These are phyloP conservation scores for Petrea volubilis DNA, from an alignment of 257 asterid genomes.

Conservation along the genomic window DNA sequence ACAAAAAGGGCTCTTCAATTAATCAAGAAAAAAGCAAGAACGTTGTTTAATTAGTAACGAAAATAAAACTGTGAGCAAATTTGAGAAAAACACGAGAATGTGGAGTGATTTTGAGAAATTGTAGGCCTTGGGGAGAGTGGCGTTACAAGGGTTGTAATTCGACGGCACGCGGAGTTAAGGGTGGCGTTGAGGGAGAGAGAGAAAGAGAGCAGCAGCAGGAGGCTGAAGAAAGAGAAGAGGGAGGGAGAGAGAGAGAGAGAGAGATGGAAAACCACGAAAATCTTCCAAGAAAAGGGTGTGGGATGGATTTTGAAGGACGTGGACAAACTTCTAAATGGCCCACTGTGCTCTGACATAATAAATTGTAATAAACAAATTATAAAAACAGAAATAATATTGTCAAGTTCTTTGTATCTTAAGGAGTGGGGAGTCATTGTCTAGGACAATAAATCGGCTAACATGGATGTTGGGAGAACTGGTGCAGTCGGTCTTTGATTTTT, in stretches of 20 bases:
- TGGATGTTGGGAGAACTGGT: neutral
- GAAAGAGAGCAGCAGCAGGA: neutral
- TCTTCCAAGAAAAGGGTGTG: conserved; percentile 32
- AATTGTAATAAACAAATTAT: neutral
- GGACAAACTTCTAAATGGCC: neutral
- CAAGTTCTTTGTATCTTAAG: neutral
- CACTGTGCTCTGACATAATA: neutral
- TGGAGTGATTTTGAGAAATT: conserved; percentile 12
- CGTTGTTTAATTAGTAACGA: neutral
- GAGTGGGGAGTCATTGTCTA: neutral
- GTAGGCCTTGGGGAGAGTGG: conserved; percentile 6
- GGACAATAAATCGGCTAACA: neutral
- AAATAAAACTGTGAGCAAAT: neutral
- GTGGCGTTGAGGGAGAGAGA: conserved; percentile 13
- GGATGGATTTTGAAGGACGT: conserved; percentile 28
- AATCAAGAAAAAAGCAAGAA: neutral
- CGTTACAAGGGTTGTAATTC: conserved; percentile 20
- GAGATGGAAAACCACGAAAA: conserved; percentile 32
- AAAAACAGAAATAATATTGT: neutral
- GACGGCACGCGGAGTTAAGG: conserved; percentile 5
- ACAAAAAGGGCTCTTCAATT: neutral
- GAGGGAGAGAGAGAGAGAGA: neutral
- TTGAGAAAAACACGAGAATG: conserved; percentile 1
- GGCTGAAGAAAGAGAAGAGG: conserved; percentile 2
- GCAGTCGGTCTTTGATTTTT: too few relatives aligned